Percentiles rank a stretch among this genome's conserved stretches.
Conservation (phyloP, 139 green algal species). For the Chlamydomonas urium region DNA sequence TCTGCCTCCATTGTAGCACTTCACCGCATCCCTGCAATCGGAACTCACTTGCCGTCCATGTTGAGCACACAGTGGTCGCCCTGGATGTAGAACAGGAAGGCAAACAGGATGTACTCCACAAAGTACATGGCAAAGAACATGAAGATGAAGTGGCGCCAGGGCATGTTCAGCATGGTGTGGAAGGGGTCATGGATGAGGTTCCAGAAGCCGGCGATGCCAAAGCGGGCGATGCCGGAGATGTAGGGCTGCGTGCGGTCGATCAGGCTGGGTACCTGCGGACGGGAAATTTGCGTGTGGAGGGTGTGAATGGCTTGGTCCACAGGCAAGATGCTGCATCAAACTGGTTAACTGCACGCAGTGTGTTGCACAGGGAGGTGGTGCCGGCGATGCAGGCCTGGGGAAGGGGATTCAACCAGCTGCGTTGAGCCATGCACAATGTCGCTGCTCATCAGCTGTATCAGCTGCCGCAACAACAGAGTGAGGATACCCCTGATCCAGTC, state of each 20-base stretch:
- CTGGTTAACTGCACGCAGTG: no score
- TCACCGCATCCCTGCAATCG: no score
- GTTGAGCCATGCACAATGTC: no score
- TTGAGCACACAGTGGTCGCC: constrained; percentile 24
- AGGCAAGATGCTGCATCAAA: no score
- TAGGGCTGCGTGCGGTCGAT: constrained; percentile 27
- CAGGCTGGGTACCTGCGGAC: constrained; percentile 3
- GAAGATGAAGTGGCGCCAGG: constrained; percentile 47
- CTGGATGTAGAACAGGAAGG: constrained; percentile 31
- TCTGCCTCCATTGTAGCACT: no score
- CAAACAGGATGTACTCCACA: constrained; percentile 30
- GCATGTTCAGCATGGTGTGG: constrained; percentile 54
- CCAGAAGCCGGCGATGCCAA: constrained; percentile 35
- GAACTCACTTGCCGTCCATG: constrained; percentile 30
- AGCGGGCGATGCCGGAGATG: constrained; percentile 47
- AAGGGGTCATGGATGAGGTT: constrained; percentile 46
- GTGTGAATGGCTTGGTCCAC: neutral
- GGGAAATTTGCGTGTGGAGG: neutral
- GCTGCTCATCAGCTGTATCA: no score
- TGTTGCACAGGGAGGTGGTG: no score
- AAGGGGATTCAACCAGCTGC: no score
- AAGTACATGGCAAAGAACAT: constrained; percentile 52
- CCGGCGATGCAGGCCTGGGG: no score
- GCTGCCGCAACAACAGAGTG: no score
- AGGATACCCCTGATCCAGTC: no score